Evolutionary conservation across 1,284 basidiomycete species (phyloP), one percentile per base, ranked within the genome.

Genomic region (Trichosporon faecale): DNA sequence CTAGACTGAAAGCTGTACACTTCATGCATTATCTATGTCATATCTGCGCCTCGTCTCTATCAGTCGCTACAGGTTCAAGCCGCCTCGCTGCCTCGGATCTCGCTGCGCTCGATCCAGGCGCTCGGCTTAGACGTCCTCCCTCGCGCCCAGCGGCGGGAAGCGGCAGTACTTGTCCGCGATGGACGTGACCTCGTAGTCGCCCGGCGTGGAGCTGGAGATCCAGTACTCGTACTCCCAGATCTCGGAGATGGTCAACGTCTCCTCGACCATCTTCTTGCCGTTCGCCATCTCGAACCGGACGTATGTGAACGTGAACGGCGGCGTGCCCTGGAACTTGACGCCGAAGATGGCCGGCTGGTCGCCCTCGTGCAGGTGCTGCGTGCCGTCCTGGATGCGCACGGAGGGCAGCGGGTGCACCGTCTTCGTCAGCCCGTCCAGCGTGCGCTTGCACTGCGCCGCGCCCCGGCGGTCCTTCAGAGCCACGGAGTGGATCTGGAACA

Each of bases 291-390:
- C 76, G 84, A 87, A 88, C 61, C 93, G 88, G 80, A 94, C 93
- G 80, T 94, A 95, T 0, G 93, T 94, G 83, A 99, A 98, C 1
- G 94, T 91, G 84, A 97, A 99, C 0, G 96, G 96, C 44, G 96
- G 91, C 76, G 92, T 91, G 68, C 96, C 96, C 61, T 89, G 86
- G 71, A 99, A 88, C 11, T 88, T 89, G 84, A 99, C 97, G 61
- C 63, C 66, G 68, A 92, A 86, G 73, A 97, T 95, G 80, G 96
- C 93, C 9, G 95, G 94, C 85, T 95, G 91, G 80, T 94, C 92
- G 72, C 92, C 94, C 86, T 98, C 94, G 71, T 94, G 90, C 66
- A 98, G 91, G 78, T 94, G 89, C 81, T 96, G 91, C 78, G 91
- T 89, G 55, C 96, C 96, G 69, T 92, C 90, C 8, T 90, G 90